Conservation (phyloP, 345 rosid genomes). For the rapeseed (Brassica napus) region Da-Ae NC_063451.1:26857001-26857500, state of each 20-base stretch:
- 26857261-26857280: neutral
- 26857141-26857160: neutral
- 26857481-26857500: conserved; percentile 89
- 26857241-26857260: conserved; percentile 50
- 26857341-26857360: neutral
- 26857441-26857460: conserved; percentile 45
- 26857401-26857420: neutral
- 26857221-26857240: conserved; percentile 41
- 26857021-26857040: conserved; percentile 47
- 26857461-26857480: conserved; percentile 59
- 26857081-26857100: neutral
- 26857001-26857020: conserved; percentile 37
- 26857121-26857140: conserved; percentile 5
- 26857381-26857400: neutral
- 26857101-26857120: neutral
- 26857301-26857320: neutral
- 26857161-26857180: conserved; percentile 8
- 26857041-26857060: conserved; percentile 44
- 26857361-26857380: neutral
- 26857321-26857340: conserved; percentile 4
- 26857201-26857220: conserved; percentile 49
- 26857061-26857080: conserved; percentile 16
- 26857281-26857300: neutral
- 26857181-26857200: conserved; percentile 45
- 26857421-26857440: conserved; percentile 2